Base-by-base conservation (phyloP, 129 eudicot species). In the Erigeron canadensis region DNA sequence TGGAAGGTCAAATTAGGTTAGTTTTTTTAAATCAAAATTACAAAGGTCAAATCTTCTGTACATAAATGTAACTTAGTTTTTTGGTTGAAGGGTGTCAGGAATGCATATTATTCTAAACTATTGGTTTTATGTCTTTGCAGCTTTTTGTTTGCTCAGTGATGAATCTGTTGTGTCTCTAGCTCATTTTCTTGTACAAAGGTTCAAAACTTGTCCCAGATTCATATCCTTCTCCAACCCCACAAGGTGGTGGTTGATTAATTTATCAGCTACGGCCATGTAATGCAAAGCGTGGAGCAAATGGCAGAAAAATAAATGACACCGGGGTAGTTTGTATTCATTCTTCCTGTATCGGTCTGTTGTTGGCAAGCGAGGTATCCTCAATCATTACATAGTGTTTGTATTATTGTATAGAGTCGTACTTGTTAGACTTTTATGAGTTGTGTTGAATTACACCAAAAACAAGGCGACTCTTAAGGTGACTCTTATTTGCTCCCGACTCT, bases 1-100 rank as follows among this genome's bases (percentile, higher is more conserved):
- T 10, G 87, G 79, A 50, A 69, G 82, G 71, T 86, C 90, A 65
- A 80, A 63, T 67, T 79, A 68, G 77, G 21, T 72, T 13, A 37
- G 10, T 65, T 56, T 42, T 47, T 45, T 28, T 28, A 1, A 28
- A 28, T 28, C 70, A 39, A 37, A 70, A 46, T 44, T 16, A 39
- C 72, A 70, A 73, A 57, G 83, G 73, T 81, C 28, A 63, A 40
- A 74, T 22, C 54, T 28, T 44, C 21, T 46, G 53, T 38, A 59
- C 64, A 44, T 62, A 4, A 13, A 38, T 34, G 53, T 22, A 10
- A 43, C 41, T 10, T 28, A 28, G 34, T 2, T 28, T 28, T 28
- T 28, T 28, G 34, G 34, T 28, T 28, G 34, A 28, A 47, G 15
- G 50, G 57, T 73, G 70, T 61, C 12, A 60, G 60, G 5, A 67